Base-by-base conservation (phyloP, 2,329 filamentous ascomycete species). In the Hypoxylon sp. region DNA sequence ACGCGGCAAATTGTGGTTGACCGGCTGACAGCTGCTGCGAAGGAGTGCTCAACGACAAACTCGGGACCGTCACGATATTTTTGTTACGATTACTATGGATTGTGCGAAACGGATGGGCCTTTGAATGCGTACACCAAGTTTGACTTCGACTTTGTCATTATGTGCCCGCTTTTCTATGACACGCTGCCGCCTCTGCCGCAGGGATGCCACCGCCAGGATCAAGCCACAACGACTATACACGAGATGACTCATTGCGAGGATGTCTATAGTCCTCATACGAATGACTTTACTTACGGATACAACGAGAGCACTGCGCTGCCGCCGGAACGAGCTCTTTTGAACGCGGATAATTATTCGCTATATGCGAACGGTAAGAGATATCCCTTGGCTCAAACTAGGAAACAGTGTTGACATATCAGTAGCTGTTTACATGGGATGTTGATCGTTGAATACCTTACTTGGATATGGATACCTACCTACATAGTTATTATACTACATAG, bases 161-260 rank as follows among this genome's bases (percentile, higher is more conserved):
- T 73, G 63, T 75, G 70, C 17, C 74, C 73, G 26, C 59, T 74
- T 5, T 74, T 73, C 57, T 74, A 70, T 44, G 66, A 70, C 31
- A 67, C 63, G 17, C 54, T 71, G 19, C 69, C 71, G 2, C 57
- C 68, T 3, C 31, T 74, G 17, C 72, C 73, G 11, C 33, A 37
- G 24, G 66, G 24, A 3, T 74, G 71, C 47, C 73, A 75, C 54
- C 65, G 44, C 22, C 73, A 75, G 51, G 57, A 53, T 31, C 71
- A 72, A 6, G 73, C 71, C 1, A 74, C 74, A 1, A 75, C 74
- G 10, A 67, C 71, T 3, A 65, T 74, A 17, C 73, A 75, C 39
- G 74, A 75, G 64, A 67, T 70, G 24, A 73, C 73, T n/a, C 74
- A 75, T 44, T 68, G 62, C 51, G 62, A 67, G 14, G 67, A 59